phyloP scores from a whole-genome alignment of 2,329 filamentous ascomycete genomes.

The Phaeomoniella chlamydospora region DNA sequence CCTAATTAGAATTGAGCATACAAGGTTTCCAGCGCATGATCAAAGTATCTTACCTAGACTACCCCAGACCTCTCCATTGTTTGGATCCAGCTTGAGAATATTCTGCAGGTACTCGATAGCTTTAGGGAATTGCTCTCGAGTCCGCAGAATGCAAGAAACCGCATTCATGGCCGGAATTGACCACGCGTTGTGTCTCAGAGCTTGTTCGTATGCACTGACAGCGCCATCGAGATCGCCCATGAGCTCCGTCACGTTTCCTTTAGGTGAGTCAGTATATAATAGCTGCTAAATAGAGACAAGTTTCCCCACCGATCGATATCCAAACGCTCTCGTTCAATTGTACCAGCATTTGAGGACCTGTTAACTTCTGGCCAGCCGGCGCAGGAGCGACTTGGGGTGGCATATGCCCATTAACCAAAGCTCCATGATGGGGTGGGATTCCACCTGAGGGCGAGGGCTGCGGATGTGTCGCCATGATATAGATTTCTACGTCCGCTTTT shows the following conservation, averaged over 20 bases:
- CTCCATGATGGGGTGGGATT: background rate
- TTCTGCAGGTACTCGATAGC: constrained; percentile 86
- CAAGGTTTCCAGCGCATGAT: background rate
- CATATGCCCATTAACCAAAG: constrained; percentile 1
- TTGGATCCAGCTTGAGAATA: constrained; percentile 76
- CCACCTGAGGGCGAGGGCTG: constrained; percentile 1
- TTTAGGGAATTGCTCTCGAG: constrained; percentile 83
- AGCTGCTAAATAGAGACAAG: constrained; percentile 6
- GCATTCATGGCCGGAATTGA: constrained; percentile 88
- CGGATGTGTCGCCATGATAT: background rate
- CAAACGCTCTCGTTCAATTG: background rate
- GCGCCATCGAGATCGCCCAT: constrained; percentile 82
- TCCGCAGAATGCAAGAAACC: constrained; percentile 80
- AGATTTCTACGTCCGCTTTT: too few species aligned
- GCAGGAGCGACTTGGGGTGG: background rate
- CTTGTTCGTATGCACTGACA: constrained; percentile 79
- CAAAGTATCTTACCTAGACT: constrained; percentile 70
- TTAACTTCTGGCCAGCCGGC: background rate
- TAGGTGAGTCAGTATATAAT: constrained; percentile 15
- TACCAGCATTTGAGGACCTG: background rate
- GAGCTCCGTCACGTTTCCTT: constrained; percentile 74
- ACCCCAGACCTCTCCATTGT: constrained; percentile 92
- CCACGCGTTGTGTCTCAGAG: constrained; percentile 72
- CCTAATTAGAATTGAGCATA: constrained; percentile 33
- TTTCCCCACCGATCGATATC: background rate